Evolutionary conservation across 2,329 filamentous ascomycete species (phyloP).

Genomic region (Talaromyces sp.): DNA sequence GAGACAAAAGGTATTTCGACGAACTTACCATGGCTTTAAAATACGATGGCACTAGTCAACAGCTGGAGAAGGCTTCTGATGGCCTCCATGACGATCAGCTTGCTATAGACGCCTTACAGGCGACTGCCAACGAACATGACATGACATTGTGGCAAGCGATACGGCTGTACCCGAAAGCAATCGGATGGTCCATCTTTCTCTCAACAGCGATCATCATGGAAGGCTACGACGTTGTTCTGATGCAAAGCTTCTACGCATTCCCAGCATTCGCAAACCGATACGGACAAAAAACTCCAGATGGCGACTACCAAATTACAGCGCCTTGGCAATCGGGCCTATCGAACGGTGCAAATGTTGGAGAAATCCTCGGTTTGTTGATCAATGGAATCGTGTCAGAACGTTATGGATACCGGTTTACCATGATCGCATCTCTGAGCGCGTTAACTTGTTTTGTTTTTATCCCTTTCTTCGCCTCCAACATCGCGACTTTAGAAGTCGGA

Average conservation of each 20-base stretch:
- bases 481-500: conserved; percentile 47
- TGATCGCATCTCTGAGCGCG: conserved; percentile 46
- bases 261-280: conserved; percentile 42
- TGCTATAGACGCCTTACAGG: conserved; percentile 41
- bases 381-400: conserved; percentile 51
- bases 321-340: conserved; percentile 48
- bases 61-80: not conserved
- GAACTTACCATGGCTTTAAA: not conserved
- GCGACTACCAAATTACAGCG: conserved; percentile 38
- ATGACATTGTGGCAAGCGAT: conserved; percentile 75
- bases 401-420: conserved; percentile 51
- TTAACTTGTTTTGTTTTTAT: conserved; percentile 50
- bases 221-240: conserved; percentile 76
- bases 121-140: conserved; percentile 50
- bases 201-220: conserved; percentile 90
- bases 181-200: conserved; percentile 78
- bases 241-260: conserved; percentile 71
- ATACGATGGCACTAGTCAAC: not conserved
- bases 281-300: conserved; percentile 30
- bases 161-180: conserved; percentile 79
- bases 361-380: conserved; percentile 51
- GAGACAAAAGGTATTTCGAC: not conserved
- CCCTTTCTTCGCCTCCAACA: conserved; percentile 50
- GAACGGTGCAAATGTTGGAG: conserved; percentile 43
- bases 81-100: conserved; percentile 19